Conservation (phyloP, 2,329 filamentous ascomycete genomes). For the Trichoderma harzianum region DNA sequence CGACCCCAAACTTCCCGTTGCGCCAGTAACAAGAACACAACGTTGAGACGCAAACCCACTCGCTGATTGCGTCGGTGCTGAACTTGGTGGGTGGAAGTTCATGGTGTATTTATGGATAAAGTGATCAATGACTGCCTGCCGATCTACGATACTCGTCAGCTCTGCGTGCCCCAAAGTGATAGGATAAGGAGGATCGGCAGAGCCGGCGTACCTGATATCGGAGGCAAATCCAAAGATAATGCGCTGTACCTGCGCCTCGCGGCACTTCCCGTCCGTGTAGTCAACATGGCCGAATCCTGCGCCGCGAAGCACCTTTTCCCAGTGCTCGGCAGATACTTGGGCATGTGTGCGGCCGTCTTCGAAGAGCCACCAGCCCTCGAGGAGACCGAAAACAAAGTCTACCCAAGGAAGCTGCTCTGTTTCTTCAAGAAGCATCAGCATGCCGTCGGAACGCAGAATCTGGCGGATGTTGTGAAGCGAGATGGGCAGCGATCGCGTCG, state of each 20-base stretch:
- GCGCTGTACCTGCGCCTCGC: slow-evolving; percentile 6
- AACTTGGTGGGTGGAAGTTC: too few species aligned
- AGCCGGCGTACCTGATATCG: background rate
- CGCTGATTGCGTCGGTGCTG: background rate
- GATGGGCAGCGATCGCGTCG: slow-evolving; percentile 24
- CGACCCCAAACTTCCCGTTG: background rate
- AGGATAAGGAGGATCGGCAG: background rate
- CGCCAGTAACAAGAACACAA: background rate
- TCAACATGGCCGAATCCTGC: slow-evolving; percentile 23
- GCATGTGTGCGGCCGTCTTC: slow-evolving; percentile 20
- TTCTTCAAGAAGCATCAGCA: slow-evolving; percentile 21
- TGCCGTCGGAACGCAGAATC: slow-evolving; percentile 19
- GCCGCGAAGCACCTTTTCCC: slow-evolving; percentile 16
- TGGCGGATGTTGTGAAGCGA: slow-evolving; percentile 22
- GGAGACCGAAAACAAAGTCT: slow-evolving; percentile 32
- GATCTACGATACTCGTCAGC: background rate
- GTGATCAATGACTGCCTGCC: background rate
- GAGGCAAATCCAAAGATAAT: background rate
- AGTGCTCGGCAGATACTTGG: slow-evolving; percentile 12
- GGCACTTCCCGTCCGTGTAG: slow-evolving; percentile 22
- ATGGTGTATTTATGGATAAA: background rate
- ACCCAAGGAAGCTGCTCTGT: slow-evolving; percentile 25
- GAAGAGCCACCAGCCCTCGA: slow-evolving; percentile 38
- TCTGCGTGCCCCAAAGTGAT: background rate
- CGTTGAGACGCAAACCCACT: too few species aligned